Evolutionary conservation across 2,329 filamentous ascomycete genomes (phyloP), one percentile per base, ranked within the genome.

Genomic region (Corynespora cassiicola): DNA sequence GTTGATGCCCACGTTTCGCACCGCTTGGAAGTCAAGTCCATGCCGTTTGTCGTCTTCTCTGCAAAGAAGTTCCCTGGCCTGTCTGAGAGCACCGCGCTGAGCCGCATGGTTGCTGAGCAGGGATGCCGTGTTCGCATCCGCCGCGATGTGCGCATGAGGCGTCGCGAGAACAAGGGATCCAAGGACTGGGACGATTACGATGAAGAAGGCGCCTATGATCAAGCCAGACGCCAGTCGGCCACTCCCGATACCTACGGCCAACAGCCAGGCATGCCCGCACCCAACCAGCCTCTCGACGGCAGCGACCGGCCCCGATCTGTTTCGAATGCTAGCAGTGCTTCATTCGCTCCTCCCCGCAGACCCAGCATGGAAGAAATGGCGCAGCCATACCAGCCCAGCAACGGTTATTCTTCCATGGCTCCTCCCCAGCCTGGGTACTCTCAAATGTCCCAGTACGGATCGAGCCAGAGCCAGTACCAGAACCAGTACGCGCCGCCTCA

Each of bases 31-130:
- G 87, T 96, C 58, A 90, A 92, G 75, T 95, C 94, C 0, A 73
- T 79, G 9, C 84, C 88, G 0, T 97, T 99, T 68, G 85, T 82
- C 31, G 94, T 97, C 26, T 97, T 81, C 75, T 96, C 91, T 57
- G 94, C 94, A 34, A 99, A 97, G 84, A 97, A 96, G 75, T 99
- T 99, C 73, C 94, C 94, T 11, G 94, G 92, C 12, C 75, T 97
- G 42, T 86, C 88, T 28, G 89, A 94, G 68, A 96, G 90, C 73
- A 99, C 94, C 0, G 76, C 81, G 9, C 76, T 97, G 32, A 96
- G 91, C 71, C 87, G 91, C 47, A 87, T 89, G 22, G 90, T 99
- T 27, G 91, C 92, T 12, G 92, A 99, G 69, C 94, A 99, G 71
- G 94, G 94, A 42, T 97, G 94, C 69, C 89, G 92, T 53, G 94